Evolutionary conservation across 768 basidiomycete genomes (phyloP).

Genomic region (Tulasnella sp.): DNA sequence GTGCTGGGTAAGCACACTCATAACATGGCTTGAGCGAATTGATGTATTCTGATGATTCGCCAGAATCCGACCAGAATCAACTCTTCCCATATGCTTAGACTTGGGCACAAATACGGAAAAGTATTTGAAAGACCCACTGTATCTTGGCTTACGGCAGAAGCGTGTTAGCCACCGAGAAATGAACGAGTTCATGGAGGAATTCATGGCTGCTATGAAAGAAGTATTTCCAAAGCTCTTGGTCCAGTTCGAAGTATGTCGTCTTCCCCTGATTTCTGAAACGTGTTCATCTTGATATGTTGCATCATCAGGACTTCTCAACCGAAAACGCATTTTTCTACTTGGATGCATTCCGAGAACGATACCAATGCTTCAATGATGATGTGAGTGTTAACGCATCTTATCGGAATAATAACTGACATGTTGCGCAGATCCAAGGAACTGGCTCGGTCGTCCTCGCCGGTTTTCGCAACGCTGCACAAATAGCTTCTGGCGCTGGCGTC

Average conservation of each 20-base stretch:
- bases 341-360: constrained; percentile 55
- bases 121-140: constrained; percentile 77
- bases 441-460: constrained; percentile 71
- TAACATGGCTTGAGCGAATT: constrained; percentile 23
- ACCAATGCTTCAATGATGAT: constrained; percentile 80
- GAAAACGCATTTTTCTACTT: constrained; percentile 84
- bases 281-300: neutral
- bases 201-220: constrained; percentile 67
- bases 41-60: neutral
- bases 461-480: constrained; percentile 25
- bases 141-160: constrained; percentile 69
- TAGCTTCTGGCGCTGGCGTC: constrained; percentile 14
- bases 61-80: constrained; percentile 63
- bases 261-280: neutral
- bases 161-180: constrained; percentile 53
- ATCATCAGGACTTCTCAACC: constrained; percentile 66
- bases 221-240: constrained; percentile 71
- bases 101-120: constrained; percentile 77
- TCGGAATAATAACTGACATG: neutral
- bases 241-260: constrained; percentile 46
- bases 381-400: neutral
- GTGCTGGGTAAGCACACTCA: constrained; percentile 51
- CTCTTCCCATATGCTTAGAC: constrained; percentile 74
- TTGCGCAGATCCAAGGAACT: constrained; percentile 55
- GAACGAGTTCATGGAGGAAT: constrained; percentile 84